Evolutionary conservation across 371 early-diverging fungal genomes (phyloP), one percentile per base, ranked within the genome.

Genomic region (Saksenaea oblongispora): DNA sequence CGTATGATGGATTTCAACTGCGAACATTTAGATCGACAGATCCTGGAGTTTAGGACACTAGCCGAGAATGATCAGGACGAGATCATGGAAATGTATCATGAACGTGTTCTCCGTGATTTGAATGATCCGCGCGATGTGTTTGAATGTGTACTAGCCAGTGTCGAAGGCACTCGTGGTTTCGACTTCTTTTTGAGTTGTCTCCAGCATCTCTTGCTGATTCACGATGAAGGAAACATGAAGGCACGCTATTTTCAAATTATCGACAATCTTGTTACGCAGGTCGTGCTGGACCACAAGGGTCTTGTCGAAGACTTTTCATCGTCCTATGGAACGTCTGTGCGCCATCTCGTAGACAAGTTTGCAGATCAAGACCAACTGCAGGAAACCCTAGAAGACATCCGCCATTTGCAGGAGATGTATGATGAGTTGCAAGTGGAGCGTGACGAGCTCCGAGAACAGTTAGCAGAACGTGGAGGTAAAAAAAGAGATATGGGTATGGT

Each of bases 41-140:
- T 93, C 56, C 79, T 85, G 59, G 90, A 91, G 61, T 93, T 85
- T 59, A 87, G 87, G 56, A 72, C 85, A 24, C 83, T 87, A 39
- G 86, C 89, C 5, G 93, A 92, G 63, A 88, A 87, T 61, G 93
- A 93, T 65, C 87, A 91, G 36, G 87, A 87, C 24, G 93, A 93
- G 51, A 79, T 91, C 34, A 79, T 91, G 71, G 93, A 93, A 64
- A 73, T 88, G 57, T 90, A 91, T 67, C 88, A 92, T 71, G 89
- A 89, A 66, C 82, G 87, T 65, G 83, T 91, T 8, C 67, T 91
- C 34, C 84, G 87, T 57, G 90, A 93, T 56, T 86, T 91, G 80
- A 88, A 88, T 31, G 93, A 94, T 62, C 93, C 92, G 0, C 78
- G 84, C 11, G 93, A 92, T 56, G 89, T 93, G 10, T 91, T 94